phyloP scores from a whole-genome alignment of 2,329 filamentous ascomycete genomes.

The Hymenoscyphus salicellus region DNA sequence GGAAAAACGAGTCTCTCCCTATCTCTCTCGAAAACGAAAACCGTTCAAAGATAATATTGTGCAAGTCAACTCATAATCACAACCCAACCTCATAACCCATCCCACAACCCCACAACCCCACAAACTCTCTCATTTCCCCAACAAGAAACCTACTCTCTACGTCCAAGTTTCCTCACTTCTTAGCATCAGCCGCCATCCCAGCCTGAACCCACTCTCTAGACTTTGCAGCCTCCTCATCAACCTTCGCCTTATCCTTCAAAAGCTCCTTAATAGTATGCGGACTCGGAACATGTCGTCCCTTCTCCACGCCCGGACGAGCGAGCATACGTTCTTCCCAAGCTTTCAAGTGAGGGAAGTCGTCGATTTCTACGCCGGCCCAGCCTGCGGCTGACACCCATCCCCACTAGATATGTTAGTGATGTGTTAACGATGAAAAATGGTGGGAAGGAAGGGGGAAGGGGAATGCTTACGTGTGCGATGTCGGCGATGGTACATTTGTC shows the following conservation, averaged over 20 bases:
- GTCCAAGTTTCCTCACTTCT: conserved; percentile 27
- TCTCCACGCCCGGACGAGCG: conserved; percentile 68
- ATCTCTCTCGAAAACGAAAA: too few relatives aligned
- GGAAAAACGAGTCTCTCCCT: too few relatives aligned
- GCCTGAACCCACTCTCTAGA: conserved; percentile 63
- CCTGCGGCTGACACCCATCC: conserved; percentile 29
- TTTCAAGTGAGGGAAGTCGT: conserved; percentile 72
- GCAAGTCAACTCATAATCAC: too few relatives aligned
- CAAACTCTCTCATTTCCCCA: too few relatives aligned
- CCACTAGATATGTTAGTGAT: conserved; percentile 9
- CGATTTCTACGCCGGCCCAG: conserved; percentile 61
- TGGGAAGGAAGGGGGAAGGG: not conserved
- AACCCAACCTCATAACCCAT: too few relatives aligned
- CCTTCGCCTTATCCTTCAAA: conserved; percentile 42
- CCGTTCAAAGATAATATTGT: too few relatives aligned
- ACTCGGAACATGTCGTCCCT: conserved; percentile 69
- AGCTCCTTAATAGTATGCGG: conserved; percentile 58
- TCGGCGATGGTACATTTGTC: conserved; percentile 73
- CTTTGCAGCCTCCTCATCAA: conserved; percentile 45
- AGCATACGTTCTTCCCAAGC: conserved; percentile 73
- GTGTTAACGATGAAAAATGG: not conserved
- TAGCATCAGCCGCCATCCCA: conserved; percentile 52
- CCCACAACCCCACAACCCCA: too few relatives aligned
- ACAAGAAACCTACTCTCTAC: too few relatives aligned
- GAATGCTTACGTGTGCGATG: conserved; percentile 53